phyloP scores from a whole-genome alignment of 257 asterid species.

The Leonotis leonurus region DNA sequence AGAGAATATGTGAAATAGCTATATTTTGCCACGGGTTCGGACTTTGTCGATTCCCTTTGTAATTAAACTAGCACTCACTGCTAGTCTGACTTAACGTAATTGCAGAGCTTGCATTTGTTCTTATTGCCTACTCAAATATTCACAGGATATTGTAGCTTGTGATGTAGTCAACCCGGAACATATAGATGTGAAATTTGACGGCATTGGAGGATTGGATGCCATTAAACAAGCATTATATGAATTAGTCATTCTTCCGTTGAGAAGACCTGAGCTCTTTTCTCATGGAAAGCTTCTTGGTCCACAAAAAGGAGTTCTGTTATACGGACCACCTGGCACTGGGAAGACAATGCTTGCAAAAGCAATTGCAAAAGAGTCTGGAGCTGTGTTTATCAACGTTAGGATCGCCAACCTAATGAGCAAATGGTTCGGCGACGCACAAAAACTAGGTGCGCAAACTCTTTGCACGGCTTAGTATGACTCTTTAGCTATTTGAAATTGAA shows the following conservation, averaged over 20 bases:
- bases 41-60: neutral
- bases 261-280: constrained; percentile 78
- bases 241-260: constrained; percentile 78
- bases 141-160: constrained; percentile 82
- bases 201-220: constrained; percentile 81
- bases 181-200: constrained; percentile 64
- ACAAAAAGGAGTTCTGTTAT: constrained; percentile 83
- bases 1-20: neutral
- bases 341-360: constrained; percentile 99
- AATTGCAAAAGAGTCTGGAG: constrained; percentile 88
- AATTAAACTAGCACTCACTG: too few relatives aligned
- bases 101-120: too few relatives aligned
- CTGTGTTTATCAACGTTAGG: constrained; percentile 79
- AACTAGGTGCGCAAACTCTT: constrained; percentile 51
- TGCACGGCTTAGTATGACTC: neutral
- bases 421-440: constrained; percentile 97
- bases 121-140: neutral
- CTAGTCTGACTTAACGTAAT: too few relatives aligned
- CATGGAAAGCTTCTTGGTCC: constrained; percentile 91
- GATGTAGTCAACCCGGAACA: constrained; percentile 87
- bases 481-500: neutral
- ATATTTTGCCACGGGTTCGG: neutral
- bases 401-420: constrained; percentile 87
- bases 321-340: constrained; percentile 97
- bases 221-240: constrained; percentile 69